Base-by-base conservation (phyloP, 495 filamentous ascomycete species). In the Recurvomyces mirabilis region DNA sequence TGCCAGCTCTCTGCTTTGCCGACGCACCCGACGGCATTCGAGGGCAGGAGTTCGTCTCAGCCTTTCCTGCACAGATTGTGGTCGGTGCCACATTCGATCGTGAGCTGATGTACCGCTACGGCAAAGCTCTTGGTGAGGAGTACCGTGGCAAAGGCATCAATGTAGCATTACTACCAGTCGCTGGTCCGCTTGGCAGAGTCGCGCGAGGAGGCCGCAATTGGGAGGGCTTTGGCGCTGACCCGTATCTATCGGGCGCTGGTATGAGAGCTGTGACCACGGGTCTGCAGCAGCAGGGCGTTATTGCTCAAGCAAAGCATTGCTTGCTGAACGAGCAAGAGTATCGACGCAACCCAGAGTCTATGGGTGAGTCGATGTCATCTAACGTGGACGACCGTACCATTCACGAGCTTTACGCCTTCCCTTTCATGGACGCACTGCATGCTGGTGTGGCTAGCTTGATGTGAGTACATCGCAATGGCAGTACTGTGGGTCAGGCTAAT, bases 351-450 rank as follows among this genome's bases (percentile, higher is more conserved):
- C 2, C 12, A 4, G 34, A 39, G 3, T 22, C 43, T 4, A 41
- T 47, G 10, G 14, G 9, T 3, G 20, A 18, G 17, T 14, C 34
- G 5, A 23, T 28, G n/a, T 89, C 83, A 53, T 76, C 81, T n/a
- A 98, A 95, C 59, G 66, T 95, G 12, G 91, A 95, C 58, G 91
- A 98, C 64, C 79, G 75, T 60, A 93, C 89, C 3, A 74, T 96
- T 75, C 89, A 96, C 61, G 89, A 96, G 62, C 57, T 91, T 25
- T 96, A 96, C 57, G 70, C 94, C 12, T 96, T 91, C 75, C 82
- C 83, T 17, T 87, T 84, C 47, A 81, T 80, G 11, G 83, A 66
- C 43, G 63, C 60, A 11, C 59, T 66, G n/a, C 58, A 59, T 17
- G 64, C 62, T 38, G 64, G 64, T 14, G 60, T 57, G 32, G 61